Evolutionary conservation across 106 monocot species (phyloP).

Genomic region (Dendrobium officinale): DNA sequence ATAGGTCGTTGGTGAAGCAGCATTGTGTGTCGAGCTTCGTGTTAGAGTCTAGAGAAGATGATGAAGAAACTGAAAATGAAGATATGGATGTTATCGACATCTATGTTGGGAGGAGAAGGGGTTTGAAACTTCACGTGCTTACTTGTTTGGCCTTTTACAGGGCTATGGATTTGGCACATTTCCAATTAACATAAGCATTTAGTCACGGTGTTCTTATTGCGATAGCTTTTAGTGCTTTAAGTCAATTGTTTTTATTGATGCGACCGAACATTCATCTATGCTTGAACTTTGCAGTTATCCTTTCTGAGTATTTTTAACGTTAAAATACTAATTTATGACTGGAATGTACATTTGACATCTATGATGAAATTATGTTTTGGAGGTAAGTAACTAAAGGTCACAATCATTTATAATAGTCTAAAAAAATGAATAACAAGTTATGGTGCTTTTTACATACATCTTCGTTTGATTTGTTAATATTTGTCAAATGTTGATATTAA

Average conservation of each 20-base stretch:
- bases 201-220: background rate
- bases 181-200: conserved; percentile 34
- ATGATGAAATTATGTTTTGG: background rate
- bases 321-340: background rate
- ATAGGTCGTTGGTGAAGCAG: conserved; percentile 37
- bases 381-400: no score
- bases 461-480: no score
- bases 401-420: no score
- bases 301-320: background rate
- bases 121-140: conserved; percentile 70
- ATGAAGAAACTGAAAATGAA: conserved; percentile 45
- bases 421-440: no score
- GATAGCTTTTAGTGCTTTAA: background rate
- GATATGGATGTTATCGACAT: conserved; percentile 56
- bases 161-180: conserved; percentile 67
- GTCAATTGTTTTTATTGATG: background rate
- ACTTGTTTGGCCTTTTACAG: conserved; percentile 70
- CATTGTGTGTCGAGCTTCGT: conserved; percentile 11
- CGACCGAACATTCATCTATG: background rate
- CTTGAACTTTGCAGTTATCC: background rate
- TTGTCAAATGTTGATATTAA: no score
- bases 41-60: conserved; percentile 12
- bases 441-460: no score
- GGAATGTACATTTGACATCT: background rate
- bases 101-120: conserved; percentile 45